Conservation (phyloP, 2,329 filamentous ascomycete species). For the Lasiodiplodia citricola region DNA sequence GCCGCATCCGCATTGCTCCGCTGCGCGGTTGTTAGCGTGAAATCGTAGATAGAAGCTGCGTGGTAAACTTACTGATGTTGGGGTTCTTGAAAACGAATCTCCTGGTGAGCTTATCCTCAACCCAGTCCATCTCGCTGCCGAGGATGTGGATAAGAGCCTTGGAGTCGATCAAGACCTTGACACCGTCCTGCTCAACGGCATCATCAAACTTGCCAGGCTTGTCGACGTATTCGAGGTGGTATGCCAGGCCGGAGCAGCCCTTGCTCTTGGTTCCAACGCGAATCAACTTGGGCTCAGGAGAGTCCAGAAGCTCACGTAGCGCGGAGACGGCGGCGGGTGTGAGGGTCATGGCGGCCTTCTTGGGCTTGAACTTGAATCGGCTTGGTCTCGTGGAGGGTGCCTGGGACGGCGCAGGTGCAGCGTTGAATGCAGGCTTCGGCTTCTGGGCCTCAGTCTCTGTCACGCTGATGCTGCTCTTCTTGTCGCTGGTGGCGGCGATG, state of each 20-base stretch:
- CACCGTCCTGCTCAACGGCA: conserved; percentile 91
- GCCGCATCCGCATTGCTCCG: conserved; percentile 94
- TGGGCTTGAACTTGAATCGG: conserved; percentile 72
- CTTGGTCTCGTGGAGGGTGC: conserved; percentile 57
- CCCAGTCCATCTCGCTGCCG: conserved; percentile 98
- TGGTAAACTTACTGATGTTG: conserved; percentile 83
- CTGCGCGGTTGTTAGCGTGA: conserved; percentile 55
- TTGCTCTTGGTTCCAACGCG: conserved; percentile 92
- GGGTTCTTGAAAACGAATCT: conserved; percentile 95
- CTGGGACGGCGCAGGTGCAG: background rate
- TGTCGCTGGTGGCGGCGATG: conserved; percentile 8
- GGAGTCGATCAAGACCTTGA: conserved; percentile 94
- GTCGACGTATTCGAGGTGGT: conserved; percentile 94
- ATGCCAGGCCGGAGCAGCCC: conserved; percentile 91
- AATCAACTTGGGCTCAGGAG: conserved; percentile 90
- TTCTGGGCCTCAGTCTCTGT: conserved; percentile 72
- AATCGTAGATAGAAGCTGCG: background rate
- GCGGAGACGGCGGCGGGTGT: conserved; percentile 81
- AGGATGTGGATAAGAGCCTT: conserved; percentile 98
- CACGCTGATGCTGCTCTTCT: conserved; percentile 50
- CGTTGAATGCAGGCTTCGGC: conserved; percentile 53
- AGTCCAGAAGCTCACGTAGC: conserved; percentile 75
- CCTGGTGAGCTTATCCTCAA: conserved; percentile 91
- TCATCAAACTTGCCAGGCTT: conserved; percentile 89
- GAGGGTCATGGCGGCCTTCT: conserved; percentile 90